A percentile compares a stretch with the other conserved stretches of the same genome.
These are phyloP conservation scores for Zoysia matrella DNA, from an alignment of 202 grass and related monocot species.

Conservation along the genomic window DNA sequence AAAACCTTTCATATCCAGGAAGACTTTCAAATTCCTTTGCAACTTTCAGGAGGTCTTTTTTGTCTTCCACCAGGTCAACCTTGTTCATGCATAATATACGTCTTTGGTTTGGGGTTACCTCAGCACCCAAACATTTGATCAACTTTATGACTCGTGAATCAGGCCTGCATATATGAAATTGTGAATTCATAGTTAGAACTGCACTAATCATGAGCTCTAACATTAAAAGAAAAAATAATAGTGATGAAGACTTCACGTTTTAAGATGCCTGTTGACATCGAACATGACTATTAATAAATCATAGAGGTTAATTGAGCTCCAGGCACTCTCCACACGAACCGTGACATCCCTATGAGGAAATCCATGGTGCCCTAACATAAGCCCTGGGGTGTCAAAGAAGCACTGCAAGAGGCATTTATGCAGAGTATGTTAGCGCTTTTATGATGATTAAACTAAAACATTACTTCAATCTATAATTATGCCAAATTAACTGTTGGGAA, in stretches of 20 bases:
- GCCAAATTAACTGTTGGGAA: neutral
- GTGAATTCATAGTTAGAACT: conserved; percentile 37
- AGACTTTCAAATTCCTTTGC: conserved; percentile 94
- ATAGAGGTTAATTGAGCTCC: conserved; percentile 90
- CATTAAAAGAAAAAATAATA: conserved; percentile 34
- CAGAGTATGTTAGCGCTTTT: neutral
- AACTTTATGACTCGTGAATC: conserved; percentile 84
- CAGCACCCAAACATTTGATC: conserved; percentile 72
- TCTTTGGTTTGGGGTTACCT: conserved; percentile 75
- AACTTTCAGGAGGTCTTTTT: conserved; percentile 90
- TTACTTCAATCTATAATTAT: neutral
- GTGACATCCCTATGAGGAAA: conserved; percentile 82
- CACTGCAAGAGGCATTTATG: conserved; percentile 57
- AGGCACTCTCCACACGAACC: conserved; percentile 92
- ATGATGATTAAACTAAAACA: neutral
- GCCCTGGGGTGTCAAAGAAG: conserved; percentile 97
- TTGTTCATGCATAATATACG: conserved; percentile 99
- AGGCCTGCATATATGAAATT: conserved; percentile 58
- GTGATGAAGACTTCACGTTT: conserved; percentile 56
- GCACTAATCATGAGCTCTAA: conserved; percentile 5
- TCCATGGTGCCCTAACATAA: conserved; percentile 90
- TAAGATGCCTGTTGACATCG: conserved; percentile 87
- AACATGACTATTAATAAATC: conserved; percentile 94
- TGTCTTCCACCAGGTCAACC: conserved; percentile 81
- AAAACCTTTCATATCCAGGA: conserved; percentile 89